Evolutionary conservation across 2,329 filamentous ascomycete species (phyloP).

Genomic region (Xylariaceae sp.): DNA sequence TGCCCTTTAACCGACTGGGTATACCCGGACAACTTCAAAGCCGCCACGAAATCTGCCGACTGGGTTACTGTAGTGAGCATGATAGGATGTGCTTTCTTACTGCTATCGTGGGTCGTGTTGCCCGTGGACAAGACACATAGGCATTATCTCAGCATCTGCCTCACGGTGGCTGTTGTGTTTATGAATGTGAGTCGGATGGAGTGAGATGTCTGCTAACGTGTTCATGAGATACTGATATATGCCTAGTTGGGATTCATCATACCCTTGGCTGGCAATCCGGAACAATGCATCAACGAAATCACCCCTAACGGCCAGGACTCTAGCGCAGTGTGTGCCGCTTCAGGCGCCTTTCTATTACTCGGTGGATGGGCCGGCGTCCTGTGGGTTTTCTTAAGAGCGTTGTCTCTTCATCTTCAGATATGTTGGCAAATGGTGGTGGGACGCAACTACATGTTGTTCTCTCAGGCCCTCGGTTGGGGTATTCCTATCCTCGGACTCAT

Average conservation of each 20-base stretch:
- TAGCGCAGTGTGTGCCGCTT: slow-evolving; percentile 76
- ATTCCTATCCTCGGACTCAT: slow-evolving; percentile 71
- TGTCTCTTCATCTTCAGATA: slow-evolving; percentile 94
- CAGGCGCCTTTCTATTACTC: slow-evolving; percentile 77
- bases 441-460: slow-evolving; percentile 79
- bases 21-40: slow-evolving; percentile 55
- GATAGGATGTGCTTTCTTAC: slow-evolving; percentile 65
- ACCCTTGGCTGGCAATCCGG: slow-evolving; percentile 69
- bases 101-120: slow-evolving; percentile 73
- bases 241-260: slow-evolving; percentile 75
- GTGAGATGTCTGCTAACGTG: neutral
- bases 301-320: slow-evolving; percentile 91
- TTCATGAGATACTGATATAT: neutral
- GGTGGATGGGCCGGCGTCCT: slow-evolving; percentile 80
- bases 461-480: slow-evolving; percentile 77
- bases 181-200: slow-evolving; percentile 64
- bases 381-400: slow-evolving; percentile 85
- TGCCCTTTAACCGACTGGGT: slow-evolving; percentile 81
- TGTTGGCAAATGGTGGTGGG: slow-evolving; percentile 95
- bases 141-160: slow-evolving; percentile 87
- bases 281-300: slow-evolving; percentile 83
- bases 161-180: slow-evolving; percentile 68
- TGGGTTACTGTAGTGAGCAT: slow-evolving; percentile 76
- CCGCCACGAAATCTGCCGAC: slow-evolving; percentile 62
- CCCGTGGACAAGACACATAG: slow-evolving; percentile 85